phyloP scores from a whole-genome alignment of 495 filamentous ascomycete genomes.

The Clavariopsis aquatica region DNA sequence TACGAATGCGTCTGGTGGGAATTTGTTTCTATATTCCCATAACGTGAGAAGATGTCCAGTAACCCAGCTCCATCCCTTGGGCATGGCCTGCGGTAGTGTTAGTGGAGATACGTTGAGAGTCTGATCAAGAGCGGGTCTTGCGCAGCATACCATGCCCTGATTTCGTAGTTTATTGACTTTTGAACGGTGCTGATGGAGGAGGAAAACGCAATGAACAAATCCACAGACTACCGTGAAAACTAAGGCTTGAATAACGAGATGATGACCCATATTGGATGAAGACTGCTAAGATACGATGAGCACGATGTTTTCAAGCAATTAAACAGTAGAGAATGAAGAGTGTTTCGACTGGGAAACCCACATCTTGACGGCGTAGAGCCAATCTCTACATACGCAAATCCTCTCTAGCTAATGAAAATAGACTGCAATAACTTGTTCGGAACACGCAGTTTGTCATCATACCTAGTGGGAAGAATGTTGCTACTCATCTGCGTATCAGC shows the following conservation, averaged over 20 bases:
- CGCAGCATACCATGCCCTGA: conserved; percentile 14
- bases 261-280: background rate
- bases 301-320: background rate
- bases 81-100: conserved; percentile 15
- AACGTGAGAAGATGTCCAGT: conserved; percentile 11
- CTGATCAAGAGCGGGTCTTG: background rate
- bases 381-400: background rate
- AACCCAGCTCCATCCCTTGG: conserved; percentile 17
- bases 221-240: background rate
- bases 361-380: background rate
- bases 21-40: background rate
- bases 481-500: background rate
- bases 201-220: background rate
- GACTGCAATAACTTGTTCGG: background rate
- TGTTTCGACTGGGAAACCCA: background rate
- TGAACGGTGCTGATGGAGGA: conserved; percentile 8
- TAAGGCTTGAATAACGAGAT: background rate
- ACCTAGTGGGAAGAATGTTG: background rate
- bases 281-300: background rate
- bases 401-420: background rate
- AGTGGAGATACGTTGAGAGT: no score
- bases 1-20: conserved; percentile 13
- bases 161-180: conserved; percentile 21
- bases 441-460: background rate
- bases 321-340: background rate